phyloP scores from a whole-genome alignment of 2,329 filamentous ascomycete species.

The Xylariales sp. region DNA sequence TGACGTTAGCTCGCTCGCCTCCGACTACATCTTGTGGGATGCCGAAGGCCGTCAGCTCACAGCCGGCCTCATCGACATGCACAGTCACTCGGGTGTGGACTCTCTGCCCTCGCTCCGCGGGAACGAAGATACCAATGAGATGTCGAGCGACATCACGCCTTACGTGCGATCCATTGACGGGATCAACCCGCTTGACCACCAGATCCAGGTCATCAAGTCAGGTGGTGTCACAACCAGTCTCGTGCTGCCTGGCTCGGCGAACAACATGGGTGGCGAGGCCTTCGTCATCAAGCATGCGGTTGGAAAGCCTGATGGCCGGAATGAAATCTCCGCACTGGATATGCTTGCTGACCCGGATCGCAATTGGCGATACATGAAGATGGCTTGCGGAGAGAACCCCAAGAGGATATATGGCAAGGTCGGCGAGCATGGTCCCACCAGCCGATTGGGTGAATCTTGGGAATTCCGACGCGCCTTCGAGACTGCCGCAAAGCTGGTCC shows the following conservation, averaged over 20 bases:
- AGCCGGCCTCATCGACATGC: slow-evolving; percentile 67
- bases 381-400: slow-evolving; percentile 70
- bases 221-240: slow-evolving; percentile 68
- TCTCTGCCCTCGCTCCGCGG: slow-evolving; percentile 51
- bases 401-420: slow-evolving; percentile 56
- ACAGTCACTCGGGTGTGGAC: slow-evolving; percentile 60
- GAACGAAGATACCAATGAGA: slow-evolving; percentile 59
- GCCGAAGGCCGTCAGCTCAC: slow-evolving; percentile 59
- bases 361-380: slow-evolving; percentile 69
- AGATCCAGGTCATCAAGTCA: slow-evolving; percentile 66
- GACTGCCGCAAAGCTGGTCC: slow-evolving; percentile 51
- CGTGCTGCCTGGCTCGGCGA: slow-evolving; percentile 64
- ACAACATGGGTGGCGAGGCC: slow-evolving; percentile 70
- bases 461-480: slow-evolving; percentile 66
- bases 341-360: slow-evolving; percentile 63
- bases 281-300: slow-evolving; percentile 66
- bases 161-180: slow-evolving; percentile 65
- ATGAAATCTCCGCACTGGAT: slow-evolving; percentile 58
- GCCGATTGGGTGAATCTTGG: slow-evolving; percentile 65
- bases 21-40: slow-evolving; percentile 48
- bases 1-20: slow-evolving; percentile 31
- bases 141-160: slow-evolving; percentile 60
- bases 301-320: slow-evolving; percentile 53
- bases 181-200: slow-evolving; percentile 58
- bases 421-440: slow-evolving; percentile 51